phyloP scores from a whole-genome alignment of 345 rosid genomes.

The Ceriops decandra region DNA sequence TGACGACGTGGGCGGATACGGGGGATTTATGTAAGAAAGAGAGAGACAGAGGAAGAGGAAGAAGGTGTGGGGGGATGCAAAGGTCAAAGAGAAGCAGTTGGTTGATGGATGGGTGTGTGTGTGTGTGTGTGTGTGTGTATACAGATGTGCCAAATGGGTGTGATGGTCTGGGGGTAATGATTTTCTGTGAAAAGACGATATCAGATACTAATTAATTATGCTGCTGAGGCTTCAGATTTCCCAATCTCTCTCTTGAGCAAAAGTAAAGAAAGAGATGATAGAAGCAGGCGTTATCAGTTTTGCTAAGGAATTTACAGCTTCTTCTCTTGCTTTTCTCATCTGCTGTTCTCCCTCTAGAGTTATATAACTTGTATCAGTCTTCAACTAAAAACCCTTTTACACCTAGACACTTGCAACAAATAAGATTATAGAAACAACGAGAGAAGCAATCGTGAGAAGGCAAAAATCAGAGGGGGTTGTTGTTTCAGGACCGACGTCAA shows the following conservation, averaged over 20 bases:
- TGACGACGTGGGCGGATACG: slow-evolving; percentile 40
- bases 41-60: slow-evolving; percentile 14
- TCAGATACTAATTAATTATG: slow-evolving; percentile 17
- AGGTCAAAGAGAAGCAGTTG: slow-evolving; percentile 84
- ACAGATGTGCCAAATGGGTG: no score
- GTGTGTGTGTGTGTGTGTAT: no score
- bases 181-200: slow-evolving; percentile 22
- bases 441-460: neutral
- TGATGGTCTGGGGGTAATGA: slow-evolving; percentile 31
- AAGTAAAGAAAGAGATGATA: neutral
- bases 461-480: neutral
- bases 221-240: slow-evolving; percentile 33
- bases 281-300: slow-evolving; percentile 35
- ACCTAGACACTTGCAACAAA: neutral
- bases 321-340: slow-evolving; percentile 46
- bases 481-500: no score
- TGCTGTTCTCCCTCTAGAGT: slow-evolving; percentile 14
- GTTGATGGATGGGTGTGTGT: neutral
- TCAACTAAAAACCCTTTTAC: no score
- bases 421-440: no score
- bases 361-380: no score
- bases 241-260: slow-evolving; percentile 9
- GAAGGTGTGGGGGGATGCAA: slow-evolving; percentile 7
- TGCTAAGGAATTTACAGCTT: slow-evolving; percentile 44
- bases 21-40: neutral